Conservation (phyloP, 768 basidiomycete genomes). For the Mycena sanguinolenta region DNA sequence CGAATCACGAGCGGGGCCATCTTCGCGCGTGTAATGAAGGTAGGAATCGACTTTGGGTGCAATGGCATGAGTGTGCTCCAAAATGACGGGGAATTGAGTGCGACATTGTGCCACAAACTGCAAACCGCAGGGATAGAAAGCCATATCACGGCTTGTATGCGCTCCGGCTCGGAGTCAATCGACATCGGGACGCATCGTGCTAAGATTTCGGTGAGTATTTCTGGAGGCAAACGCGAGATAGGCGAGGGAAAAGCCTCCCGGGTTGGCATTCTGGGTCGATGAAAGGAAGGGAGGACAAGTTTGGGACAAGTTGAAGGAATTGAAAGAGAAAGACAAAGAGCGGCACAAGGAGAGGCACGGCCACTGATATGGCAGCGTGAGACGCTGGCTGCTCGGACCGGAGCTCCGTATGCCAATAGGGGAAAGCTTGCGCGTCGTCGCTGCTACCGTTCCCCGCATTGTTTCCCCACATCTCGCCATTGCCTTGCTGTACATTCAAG, state of each 20-base stretch:
- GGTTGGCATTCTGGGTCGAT: too few relatives aligned
- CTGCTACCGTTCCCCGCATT: neutral
- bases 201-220: conserved; percentile 33
- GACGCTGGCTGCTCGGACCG: too few relatives aligned
- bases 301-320: too few relatives aligned
- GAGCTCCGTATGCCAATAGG: too few relatives aligned
- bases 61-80: conserved; percentile 30
- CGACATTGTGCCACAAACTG: conserved; percentile 31
- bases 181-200: conserved; percentile 24
- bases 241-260: too few relatives aligned
- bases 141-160: conserved; percentile 28
- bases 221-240: conserved; percentile 26
- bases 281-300: too few relatives aligned
- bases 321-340: too few relatives aligned
- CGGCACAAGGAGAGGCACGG: too few relatives aligned
- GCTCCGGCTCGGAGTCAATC: neutral
- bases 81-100: conserved; percentile 21
- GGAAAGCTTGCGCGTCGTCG: neutral
- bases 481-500: too few relatives aligned
- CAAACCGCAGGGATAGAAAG: conserved; percentile 28
- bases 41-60: conserved; percentile 9
- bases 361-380: too few relatives aligned
- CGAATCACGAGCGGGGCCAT: conserved; percentile 25
- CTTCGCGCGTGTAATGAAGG: conserved; percentile 28
- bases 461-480: too few relatives aligned